A percentile compares a stretch with the other conserved stretches of the same genome.
Evolutionary conservation across 768 basidiomycete genomes (phyloP).

Genomic region (Cubamyces sp.): DNA sequence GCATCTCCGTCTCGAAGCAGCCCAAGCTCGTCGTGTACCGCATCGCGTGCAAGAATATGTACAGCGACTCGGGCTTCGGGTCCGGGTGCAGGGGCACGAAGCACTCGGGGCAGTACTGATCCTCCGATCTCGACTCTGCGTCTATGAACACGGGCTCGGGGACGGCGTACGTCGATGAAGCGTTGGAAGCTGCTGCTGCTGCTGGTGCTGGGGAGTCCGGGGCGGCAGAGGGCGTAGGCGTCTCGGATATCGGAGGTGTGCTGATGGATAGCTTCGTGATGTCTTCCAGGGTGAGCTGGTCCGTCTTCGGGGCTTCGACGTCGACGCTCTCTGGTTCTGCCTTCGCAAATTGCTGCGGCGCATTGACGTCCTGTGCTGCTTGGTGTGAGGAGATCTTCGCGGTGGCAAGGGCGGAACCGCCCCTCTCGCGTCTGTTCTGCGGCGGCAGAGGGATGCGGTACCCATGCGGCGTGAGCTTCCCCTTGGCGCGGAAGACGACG

Average conservation of each 20-base stretch:
- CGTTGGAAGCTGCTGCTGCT: not conserved
- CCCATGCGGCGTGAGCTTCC: slow-evolving; percentile 47
- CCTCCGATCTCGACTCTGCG: slow-evolving; percentile 23
- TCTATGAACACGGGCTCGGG: slow-evolving; percentile 19
- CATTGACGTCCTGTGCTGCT: not conserved
- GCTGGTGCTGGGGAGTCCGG: not conserved
- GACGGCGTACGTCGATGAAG: slow-evolving; percentile 3
- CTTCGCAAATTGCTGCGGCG: not conserved
- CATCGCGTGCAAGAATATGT: slow-evolving; percentile 94
- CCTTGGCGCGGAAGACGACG: slow-evolving; percentile 79
- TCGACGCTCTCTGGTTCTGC: not conserved
- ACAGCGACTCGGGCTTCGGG: slow-evolving; percentile 88
- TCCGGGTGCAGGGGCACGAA: slow-evolving; percentile 93
- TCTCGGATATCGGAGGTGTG: slow-evolving; percentile 14
- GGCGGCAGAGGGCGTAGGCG: slow-evolving; percentile 34
- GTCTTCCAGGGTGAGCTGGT: slow-evolving; percentile 53
- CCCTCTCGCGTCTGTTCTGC: slow-evolving; percentile 61
- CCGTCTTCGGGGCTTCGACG: slow-evolving; percentile 25
- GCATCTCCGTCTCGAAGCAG: slow-evolving; percentile 84
- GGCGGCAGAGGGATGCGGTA: slow-evolving; percentile 58
- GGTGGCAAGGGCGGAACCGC: slow-evolving; percentile 45
- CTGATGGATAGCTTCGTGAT: slow-evolving; percentile 39
- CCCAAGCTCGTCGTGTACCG: slow-evolving; percentile 83
- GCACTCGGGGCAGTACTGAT: slow-evolving; percentile 83
- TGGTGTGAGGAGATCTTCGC: not conserved